Conservation (phyloP, 2,329 filamentous ascomycete genomes). For the Geosmithia flava region DNA sequence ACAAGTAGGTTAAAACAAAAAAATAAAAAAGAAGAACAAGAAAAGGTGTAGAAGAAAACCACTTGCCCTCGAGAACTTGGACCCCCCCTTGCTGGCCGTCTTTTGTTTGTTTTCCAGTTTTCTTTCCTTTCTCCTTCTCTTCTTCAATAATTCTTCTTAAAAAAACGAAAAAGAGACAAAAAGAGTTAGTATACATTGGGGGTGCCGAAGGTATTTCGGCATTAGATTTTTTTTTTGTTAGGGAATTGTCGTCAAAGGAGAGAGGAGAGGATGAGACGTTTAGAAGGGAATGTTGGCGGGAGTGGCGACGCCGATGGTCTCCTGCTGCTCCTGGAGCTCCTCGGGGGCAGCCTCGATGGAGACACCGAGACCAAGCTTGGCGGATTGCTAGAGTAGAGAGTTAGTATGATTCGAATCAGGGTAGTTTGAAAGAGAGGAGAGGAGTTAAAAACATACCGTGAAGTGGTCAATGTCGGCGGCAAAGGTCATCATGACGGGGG, state of each 20-base stretch:
- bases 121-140: background rate
- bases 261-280: conserved; percentile 7
- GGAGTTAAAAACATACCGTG: conserved; percentile 57
- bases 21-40: no score
- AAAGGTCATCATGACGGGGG: conserved; percentile 86
- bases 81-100: no score
- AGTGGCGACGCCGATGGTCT: conserved; percentile 28
- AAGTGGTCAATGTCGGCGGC: conserved; percentile 93
- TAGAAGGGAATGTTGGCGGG: conserved; percentile 55
- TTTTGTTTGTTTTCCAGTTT: background rate
- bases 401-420: conserved; percentile 1
- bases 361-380: conserved; percentile 88
- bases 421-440: background rate
- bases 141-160: background rate
- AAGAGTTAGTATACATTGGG: conserved; percentile 1
- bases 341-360: conserved; percentile 79
- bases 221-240: background rate
- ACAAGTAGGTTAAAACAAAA: no score
- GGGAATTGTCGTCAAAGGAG: background rate
- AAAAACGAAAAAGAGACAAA: background rate
- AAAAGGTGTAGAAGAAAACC: no score
- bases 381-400: conserved; percentile 57
- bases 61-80: no score
- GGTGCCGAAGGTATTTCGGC: background rate
- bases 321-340: conserved; percentile 78